Evolutionary conservation across 257 asterid species (phyloP), one percentile per base, ranked within the genome.

Genomic region (Gynochthodes officinalis): DNA sequence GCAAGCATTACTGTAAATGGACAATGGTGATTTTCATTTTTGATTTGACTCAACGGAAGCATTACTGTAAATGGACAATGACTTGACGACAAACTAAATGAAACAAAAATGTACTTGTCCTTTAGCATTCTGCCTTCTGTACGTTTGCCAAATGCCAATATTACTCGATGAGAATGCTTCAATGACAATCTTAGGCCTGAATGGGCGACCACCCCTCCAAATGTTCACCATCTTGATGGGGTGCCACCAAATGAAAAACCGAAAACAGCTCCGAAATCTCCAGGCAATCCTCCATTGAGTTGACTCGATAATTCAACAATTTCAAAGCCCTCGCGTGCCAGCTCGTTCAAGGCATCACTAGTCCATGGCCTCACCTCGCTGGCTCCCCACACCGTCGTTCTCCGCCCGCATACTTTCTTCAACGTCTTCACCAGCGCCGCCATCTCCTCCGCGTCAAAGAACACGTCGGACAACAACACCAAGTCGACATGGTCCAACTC

Each of bases 381-480:
- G 3, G 75, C 76, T 9, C 69, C 82, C 78, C 82, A 78, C 53
- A 78, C 76, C 35, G 59, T 43, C 3, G 78, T 63, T 18, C 46
- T 69, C 37, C 53, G 53, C 16, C 78, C 58, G 27, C 76, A 61
- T 4, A 78, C 62, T 35, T 62, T 43, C 68, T 39, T 73, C 35
- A 69, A 43, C 27, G 76, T 78, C 57, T 73, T 44, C 2, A 69
- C 78, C 57, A 78, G 43, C 7, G 49, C 69, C 46, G 68, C 46
- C 78, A 69, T 78, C 54, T 73, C 78, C 42, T 13, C 27, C 48
- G 58, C 72, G 30, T 78, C 82, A 4, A 67, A 69, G 35, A 73
- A 67, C 39, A 73, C 78, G 39, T 78, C 78, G 10, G 82, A 78
- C 67, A 78, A 9, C 8, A 78, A 55, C 60, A 78, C 82, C 68